phyloP scores from a whole-genome alignment of 2,329 filamentous ascomycete species.

The Calycina herbarum region DNA sequence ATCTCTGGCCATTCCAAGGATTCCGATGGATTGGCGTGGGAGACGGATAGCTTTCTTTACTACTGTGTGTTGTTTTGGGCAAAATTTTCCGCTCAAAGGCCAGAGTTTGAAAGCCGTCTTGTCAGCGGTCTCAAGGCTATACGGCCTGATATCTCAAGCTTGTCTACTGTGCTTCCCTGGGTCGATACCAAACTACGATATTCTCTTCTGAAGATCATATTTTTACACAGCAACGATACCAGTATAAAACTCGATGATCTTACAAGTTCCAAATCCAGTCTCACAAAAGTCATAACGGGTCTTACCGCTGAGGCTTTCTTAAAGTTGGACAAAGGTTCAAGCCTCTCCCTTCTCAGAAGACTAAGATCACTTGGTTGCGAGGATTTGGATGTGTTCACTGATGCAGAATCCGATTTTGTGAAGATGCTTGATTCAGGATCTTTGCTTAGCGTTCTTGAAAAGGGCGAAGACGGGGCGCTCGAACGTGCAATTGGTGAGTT shows the following conservation, averaged over 20 bases:
- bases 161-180: background rate
- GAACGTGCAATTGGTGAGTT: background rate
- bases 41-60: background rate
- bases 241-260: background rate
- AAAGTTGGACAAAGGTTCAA: background rate
- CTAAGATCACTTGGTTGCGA: too few relatives aligned
- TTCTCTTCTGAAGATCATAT: background rate
- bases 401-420: too few relatives aligned
- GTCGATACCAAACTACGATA: background rate
- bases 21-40: too few relatives aligned
- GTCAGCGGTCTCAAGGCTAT: background rate
- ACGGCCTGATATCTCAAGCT: background rate
- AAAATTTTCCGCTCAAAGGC: background rate
- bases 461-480: background rate
- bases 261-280: background rate
- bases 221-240: background rate
- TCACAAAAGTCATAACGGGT: too few relatives aligned
- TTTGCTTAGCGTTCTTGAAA: background rate
- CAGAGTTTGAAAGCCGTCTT: conserved; percentile 3
- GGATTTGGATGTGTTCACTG: too few relatives aligned
- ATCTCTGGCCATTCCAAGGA: too few relatives aligned
- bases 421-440: background rate
- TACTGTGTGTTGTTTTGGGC: background rate
- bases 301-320: background rate
- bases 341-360: background rate